phyloP scores from a whole-genome alignment of 805 yeast genomes.

The Pachysolen tannophilus region DNA sequence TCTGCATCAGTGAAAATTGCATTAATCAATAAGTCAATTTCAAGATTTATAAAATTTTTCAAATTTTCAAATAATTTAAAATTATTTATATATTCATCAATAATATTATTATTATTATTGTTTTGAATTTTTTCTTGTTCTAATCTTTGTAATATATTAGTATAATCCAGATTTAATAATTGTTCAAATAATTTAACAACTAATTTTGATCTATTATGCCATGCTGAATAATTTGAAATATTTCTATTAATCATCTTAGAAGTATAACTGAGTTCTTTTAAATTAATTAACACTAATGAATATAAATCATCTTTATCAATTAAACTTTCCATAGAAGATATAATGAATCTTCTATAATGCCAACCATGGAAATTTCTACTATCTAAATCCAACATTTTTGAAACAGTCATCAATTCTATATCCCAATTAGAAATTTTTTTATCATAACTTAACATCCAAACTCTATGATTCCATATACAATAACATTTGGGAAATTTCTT shows the following conservation, averaged over 20 bases:
- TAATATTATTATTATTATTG: conserved; percentile 5
- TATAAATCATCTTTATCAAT: conserved; percentile 10
- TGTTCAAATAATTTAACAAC: conserved; percentile 41
- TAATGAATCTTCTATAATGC: conserved; percentile 81
- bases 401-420: conserved; percentile 63
- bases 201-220: conserved; percentile 81
- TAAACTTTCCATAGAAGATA: conserved; percentile 25
- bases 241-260: conserved; percentile 70
- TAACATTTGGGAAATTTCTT: conserved; percentile 78
- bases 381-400: conserved; percentile 61
- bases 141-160: too few species aligned
- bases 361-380: conserved; percentile 91
- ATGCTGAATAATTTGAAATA: conserved; percentile 90
- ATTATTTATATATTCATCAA: conserved; percentile 10
- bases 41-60: conserved; percentile 37
- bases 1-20: conserved; percentile 92
- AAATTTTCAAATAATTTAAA: conserved; percentile 25
- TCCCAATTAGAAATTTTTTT: conserved; percentile 49
- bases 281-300: conserved; percentile 21
- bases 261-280: conserved; percentile 66
- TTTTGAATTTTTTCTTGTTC: conserved; percentile 7
- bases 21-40: conserved; percentile 61
- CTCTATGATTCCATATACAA: conserved; percentile 94
- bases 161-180: too few species aligned
- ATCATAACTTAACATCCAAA: conserved; percentile 64